Evolutionary conservation across 345 rosid species (phyloP), one percentile per base, ranked within the genome.

Genomic region (Psidium friedrichsthalianum): DNA sequence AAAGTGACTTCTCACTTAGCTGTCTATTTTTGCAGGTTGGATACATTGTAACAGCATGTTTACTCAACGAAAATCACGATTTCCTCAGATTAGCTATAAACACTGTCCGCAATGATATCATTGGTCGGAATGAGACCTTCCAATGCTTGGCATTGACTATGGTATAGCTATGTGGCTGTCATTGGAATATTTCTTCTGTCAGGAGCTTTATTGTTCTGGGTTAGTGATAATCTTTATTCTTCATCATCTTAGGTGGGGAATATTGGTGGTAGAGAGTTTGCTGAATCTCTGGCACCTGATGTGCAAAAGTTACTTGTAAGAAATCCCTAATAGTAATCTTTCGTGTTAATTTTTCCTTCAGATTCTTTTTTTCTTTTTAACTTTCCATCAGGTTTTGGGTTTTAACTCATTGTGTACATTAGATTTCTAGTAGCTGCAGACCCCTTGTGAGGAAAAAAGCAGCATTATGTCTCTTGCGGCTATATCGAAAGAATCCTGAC

Each of bases 361-460:
- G 85, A 42, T 82, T 76, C 42, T 83, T 82, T 87, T 83, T 74
- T 80, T 53, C 83, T 82, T 29, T 29, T 32, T 16, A 36, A 20
- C 14, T 69, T 69, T 36, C 80, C 80, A 69, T 69, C 25, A 18
- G 25, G 47, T 36, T 69, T 40, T 69, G 36, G 47, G 47, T 86
- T 84, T 82, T 58, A 86, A 57, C 84, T 44, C 53, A 47, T 84
- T 88, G 83, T 86, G 59, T 87, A 86, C 88, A 89, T 91, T 90
- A 98, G 99, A 93, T 94, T 90, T 96, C 99, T 83, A 98, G 99
- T 88, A 96, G 99, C 89, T 96, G 99, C 94, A 93, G 99, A 89
- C 99, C 99, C 29, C 98, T 98, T 64, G 99, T 98, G 89, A 92
- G 99, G 83, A 98, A 98, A 89, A 98, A 98, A 78, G 98, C 99